phyloP scores from a whole-genome alignment of 768 basidiomycete species.

The Rhodotorula kratochvilovae region DNA sequence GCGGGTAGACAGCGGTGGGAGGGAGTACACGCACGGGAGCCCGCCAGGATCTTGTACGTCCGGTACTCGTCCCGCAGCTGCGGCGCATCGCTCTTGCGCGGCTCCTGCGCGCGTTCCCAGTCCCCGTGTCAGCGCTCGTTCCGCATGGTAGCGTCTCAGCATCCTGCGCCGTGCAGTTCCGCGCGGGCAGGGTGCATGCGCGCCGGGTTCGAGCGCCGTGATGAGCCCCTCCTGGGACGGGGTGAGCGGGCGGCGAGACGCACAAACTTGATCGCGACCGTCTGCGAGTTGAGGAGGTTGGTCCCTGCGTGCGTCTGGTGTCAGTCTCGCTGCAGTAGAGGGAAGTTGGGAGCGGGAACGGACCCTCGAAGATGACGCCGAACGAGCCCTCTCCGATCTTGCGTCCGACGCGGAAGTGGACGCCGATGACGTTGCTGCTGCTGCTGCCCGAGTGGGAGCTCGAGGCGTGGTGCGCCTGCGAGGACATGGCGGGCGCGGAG shows the following conservation, averaged over 20 bases:
- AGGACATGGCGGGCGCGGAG: neutral
- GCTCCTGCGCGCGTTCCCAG: slow-evolving; percentile 46
- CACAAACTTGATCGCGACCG: slow-evolving; percentile 99
- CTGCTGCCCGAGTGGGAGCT: neutral
- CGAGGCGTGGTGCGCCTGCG: neutral
- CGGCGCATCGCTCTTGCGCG: slow-evolving; percentile 92
- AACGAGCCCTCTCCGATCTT: slow-evolving; percentile 99
- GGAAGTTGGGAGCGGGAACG: slow-evolving; percentile 35
- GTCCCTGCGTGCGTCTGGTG: slow-evolving; percentile 60
- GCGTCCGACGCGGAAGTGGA: slow-evolving; percentile 96
- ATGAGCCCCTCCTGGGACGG: no score
- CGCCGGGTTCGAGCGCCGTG: neutral
- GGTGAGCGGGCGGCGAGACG: slow-evolving; percentile 48
- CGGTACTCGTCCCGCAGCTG: slow-evolving; percentile 98
- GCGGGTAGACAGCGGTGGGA: slow-evolving; percentile 50
- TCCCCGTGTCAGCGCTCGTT: neutral
- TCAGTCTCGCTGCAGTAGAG: neutral
- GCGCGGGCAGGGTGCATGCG: neutral
- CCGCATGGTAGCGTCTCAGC: neutral
- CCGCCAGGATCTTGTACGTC: slow-evolving; percentile 89
- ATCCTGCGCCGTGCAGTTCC: neutral
- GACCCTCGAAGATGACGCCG: slow-evolving; percentile 94
- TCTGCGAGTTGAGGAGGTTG: slow-evolving; percentile 95
- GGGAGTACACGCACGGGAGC: slow-evolving; percentile 63
- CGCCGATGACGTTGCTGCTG: slow-evolving; percentile 50